These are phyloP conservation scores for Cytospora piceae DNA, from an alignment of 2,329 filamentous ascomycete genomes.

Conservation along the genomic window DNA sequence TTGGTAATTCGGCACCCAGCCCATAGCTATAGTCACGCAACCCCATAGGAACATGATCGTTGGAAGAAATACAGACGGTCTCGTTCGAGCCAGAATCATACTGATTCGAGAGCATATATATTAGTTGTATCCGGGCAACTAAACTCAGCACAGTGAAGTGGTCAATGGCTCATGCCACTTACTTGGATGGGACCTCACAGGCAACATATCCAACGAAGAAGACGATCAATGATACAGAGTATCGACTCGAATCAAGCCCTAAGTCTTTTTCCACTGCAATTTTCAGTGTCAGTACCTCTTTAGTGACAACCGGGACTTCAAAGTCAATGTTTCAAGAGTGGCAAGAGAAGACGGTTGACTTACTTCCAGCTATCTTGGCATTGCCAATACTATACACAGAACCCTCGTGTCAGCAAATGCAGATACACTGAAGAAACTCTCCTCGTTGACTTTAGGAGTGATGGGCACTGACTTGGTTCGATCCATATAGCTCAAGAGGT, in stretches of 20 bases:
- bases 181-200: slow-evolving; percentile 50
- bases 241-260: slow-evolving; percentile 45
- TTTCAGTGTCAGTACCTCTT: no score
- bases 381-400: slow-evolving; percentile 37
- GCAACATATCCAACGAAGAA: slow-evolving; percentile 48
- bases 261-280: slow-evolving; percentile 43
- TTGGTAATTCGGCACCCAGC: slow-evolving; percentile 41
- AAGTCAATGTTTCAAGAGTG: no score
- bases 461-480: slow-evolving; percentile 46
- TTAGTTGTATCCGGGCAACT: no score
- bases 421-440: no score
- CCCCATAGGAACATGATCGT: slow-evolving; percentile 47
- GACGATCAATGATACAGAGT: slow-evolving; percentile 46
- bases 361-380: slow-evolving; percentile 46
- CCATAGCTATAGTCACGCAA: slow-evolving; percentile 44
- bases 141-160: no score
- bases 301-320: no score
- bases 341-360: no score
- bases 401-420: background rate
- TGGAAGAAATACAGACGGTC: slow-evolving; percentile 45
- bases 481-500: slow-evolving; percentile 48
- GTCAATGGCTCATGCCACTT: background rate
- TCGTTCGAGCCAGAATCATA: slow-evolving; percentile 48
- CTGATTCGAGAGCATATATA: background rate
- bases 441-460: background rate